Base-by-base conservation (phyloP, 139 green algal genomes). In the Gonium pectorale region DNA sequence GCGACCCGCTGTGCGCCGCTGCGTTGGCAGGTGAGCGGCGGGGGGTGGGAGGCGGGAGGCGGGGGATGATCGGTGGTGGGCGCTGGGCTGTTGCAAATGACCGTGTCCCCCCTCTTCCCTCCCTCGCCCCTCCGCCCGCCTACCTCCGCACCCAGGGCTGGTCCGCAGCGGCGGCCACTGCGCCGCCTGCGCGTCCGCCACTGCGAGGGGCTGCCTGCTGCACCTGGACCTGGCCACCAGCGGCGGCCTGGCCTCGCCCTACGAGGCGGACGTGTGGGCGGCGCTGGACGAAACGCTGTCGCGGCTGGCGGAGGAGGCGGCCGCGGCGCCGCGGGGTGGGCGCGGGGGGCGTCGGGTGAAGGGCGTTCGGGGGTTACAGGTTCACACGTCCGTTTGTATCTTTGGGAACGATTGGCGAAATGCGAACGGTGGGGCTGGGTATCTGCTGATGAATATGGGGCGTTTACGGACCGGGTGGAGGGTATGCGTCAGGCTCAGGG, bases 191-290 rank as follows among this genome's bases (percentile, higher is more conserved):
- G 37, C 64, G n/a, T 19, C 52, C 24, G 64, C 79, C 8, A 33
- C 56, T 7, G 64, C 31, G 19, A 64, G 49, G 2, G 79, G 79
- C 64, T 67, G 46, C 46, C 46, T 85, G 46, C 79, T 85, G 46
- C 37, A 67, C 46, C 46, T 85, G 33, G 79, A 85, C 64, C 51
- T 2, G 6, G 64, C 31, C 41, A 84, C 44, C 22, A 40, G 31
- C 24, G 79, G 56, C 27, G 4, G 67, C 46, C 33, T 77, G 46
- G 21, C 5, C 5, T 85, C 62, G 62, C 63, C 62, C 31, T 83
- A 74, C 22, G 77, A 83, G 63, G 77, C 24, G 7, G 77, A 83
- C 33, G 77, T 29, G 1, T 83, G 77, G 77, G 62, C 43, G 60
- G n/a, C 27, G 60, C 41, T 73, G n/a, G 62, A 63, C n/a, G 54